A percentile compares a stretch with the other conserved stretches of the same genome.
Evolutionary conservation across 768 basidiomycete genomes (phyloP).

Genomic region (Leccinum barrowsii): DNA sequence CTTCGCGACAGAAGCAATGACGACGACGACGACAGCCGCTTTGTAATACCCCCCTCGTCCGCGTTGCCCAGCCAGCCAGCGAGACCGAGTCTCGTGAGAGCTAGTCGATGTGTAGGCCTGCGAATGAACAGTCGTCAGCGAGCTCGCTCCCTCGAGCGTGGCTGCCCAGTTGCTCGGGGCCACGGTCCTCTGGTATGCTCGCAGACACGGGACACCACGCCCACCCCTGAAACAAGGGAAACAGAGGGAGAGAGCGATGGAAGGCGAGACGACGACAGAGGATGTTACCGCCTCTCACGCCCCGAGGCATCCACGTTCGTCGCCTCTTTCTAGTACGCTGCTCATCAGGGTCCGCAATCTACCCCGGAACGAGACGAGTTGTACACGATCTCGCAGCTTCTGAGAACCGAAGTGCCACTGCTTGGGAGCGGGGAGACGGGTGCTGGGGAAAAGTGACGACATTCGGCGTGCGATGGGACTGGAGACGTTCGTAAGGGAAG

Average conservation of each 20-base stretch:
- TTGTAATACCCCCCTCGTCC: not conserved
- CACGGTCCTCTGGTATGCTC: conserved; percentile 8
- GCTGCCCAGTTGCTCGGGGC: not conserved
- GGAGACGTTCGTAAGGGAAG: not conserved
- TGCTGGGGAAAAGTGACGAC: not conserved
- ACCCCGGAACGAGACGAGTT: not conserved
- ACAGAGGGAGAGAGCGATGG: not conserved
- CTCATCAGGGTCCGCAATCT: conserved; percentile 15
- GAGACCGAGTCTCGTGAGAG: conserved; percentile 9
- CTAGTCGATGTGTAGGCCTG: not conserved
- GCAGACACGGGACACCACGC: not conserved
- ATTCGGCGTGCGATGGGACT: not conserved
- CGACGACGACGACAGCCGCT: not conserved
- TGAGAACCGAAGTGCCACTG: not conserved
- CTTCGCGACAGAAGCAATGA: not conserved
- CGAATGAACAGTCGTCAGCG: not conserved
- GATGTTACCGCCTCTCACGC: not conserved
- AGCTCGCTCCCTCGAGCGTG: not conserved
- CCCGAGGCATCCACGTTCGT: conserved; percentile 11
- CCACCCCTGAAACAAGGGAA: not conserved
- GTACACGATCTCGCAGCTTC: not conserved
- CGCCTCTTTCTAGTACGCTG: not conserved
- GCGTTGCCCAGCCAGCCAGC: not conserved
- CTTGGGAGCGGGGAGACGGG: not conserved
- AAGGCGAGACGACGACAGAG: not conserved